Conservation (phyloP, 495 filamentous ascomycete genomes). For the Penicillium cataractarum region DNA sequence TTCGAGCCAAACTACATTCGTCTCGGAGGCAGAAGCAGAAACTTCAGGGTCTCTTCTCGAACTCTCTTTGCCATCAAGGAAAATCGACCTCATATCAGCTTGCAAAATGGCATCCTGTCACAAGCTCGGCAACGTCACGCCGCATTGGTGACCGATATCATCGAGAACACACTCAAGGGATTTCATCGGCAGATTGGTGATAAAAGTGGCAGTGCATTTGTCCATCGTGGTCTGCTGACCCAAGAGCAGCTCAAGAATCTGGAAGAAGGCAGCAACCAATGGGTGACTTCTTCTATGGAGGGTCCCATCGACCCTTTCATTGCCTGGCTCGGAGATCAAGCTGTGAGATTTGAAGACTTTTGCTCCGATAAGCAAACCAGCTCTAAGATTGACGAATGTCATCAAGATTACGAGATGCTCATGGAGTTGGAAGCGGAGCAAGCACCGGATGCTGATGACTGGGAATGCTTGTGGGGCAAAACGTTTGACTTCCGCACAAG, state of each 20-base stretch:
- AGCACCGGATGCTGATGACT: conserved; percentile 53
- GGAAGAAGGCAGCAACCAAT: conserved; percentile 50
- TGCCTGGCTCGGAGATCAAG: conserved; percentile 63
- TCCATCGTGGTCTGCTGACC: conserved; percentile 60
- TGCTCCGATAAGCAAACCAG: conserved; percentile 49
- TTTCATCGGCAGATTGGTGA: conserved; percentile 38
- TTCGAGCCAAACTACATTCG: conserved; percentile 73
- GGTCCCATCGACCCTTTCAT: conserved; percentile 54
- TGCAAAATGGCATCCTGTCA: conserved; percentile 33
- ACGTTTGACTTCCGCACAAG: conserved; percentile 50
- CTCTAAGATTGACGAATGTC: conserved; percentile 61
- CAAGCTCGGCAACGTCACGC: conserved; percentile 41
- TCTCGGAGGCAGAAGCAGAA: conserved; percentile 75
- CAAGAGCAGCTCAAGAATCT: conserved; percentile 65
- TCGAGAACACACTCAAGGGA: conserved; percentile 35
- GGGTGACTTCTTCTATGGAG: conserved; percentile 43
- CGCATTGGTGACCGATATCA: background rate
- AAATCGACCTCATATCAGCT: background rate
- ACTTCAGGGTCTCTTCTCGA: conserved; percentile 64
- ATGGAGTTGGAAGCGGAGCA: conserved; percentile 68
- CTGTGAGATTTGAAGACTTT: conserved; percentile 41
- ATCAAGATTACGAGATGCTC: conserved; percentile 67
- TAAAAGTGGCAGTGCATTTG: conserved; percentile 37
- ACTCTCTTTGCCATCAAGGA: conserved; percentile 66
- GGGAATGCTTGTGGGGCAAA: conserved; percentile 56